Base-by-base conservation (phyloP, 2,329 filamentous ascomycete genomes). In the Neofusicoccum ribis region DNA sequence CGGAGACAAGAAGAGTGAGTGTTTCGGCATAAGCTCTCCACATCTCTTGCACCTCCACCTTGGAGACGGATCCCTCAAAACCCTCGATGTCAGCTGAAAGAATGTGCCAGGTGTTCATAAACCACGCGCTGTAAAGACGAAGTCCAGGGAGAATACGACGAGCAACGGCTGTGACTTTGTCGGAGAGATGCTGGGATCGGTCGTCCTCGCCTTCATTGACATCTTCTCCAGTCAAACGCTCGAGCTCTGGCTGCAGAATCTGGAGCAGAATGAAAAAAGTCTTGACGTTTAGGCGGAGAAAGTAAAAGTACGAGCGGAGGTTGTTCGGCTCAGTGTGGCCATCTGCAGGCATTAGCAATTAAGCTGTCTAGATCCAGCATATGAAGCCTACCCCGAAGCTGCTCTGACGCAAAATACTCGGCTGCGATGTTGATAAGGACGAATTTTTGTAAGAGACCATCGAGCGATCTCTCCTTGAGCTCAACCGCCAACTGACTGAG, bases 361-460 rank as follows among this genome's bases (percentile, higher is more conserved):
- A 14, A 39, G 34, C 34, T n/a, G 15, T 2, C 9, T 15, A 17
- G 6, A n/a, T 44, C 23, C 7, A 12, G 8, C 11, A 17, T 5
- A 27, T 5, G 11, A 14, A 43, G 70, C 76, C 73, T 81, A 88
- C 89, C 80, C 74, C 83, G 80, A 67, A 89, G 83, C 70, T 85
- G 86, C 27, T 85, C 79, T 36, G 83, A 83, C 49, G 92, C 89
- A 72, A 91, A 85, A 69, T 89, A 86, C 75, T 95, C 92, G 6
- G 93, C 92, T 5, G 92, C 88, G 67, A 98, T 90, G 72, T 96
- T 98, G 70, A 94, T 88, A 50, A 97, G 81, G 5, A 91, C 86
- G 77, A 97, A 90, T 74, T 93, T 95, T 68, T 91, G 85, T 34
- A 97, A 76, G 12, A 87, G 84, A 12, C 84, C 83, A 50, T 89